Percentiles rank a stretch among this genome's conserved stretches.
Conservation (phyloP, 768 basidiomycete genomes). For the Agrocybe chaxingu region DNA sequence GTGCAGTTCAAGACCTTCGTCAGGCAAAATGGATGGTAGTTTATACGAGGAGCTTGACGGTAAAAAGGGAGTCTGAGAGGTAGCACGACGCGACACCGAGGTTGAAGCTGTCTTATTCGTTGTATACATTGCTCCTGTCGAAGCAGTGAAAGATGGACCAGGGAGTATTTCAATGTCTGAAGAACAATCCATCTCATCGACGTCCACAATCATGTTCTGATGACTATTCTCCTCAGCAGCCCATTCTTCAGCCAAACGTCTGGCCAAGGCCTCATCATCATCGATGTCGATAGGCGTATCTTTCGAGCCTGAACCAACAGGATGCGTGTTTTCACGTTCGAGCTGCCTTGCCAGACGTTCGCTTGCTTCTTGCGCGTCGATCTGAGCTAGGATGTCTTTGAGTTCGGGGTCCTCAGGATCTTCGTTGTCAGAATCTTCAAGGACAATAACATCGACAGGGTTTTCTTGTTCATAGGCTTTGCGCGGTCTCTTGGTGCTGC, state of each 20-base stretch:
- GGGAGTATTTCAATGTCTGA: conserved; percentile 9
- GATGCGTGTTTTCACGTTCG: conserved; percentile 24
- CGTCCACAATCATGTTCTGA: neutral
- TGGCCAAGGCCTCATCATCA: conserved; percentile 35
- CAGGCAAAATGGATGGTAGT: conserved; percentile 14
- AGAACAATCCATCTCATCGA: conserved; percentile 5
- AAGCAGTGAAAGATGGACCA: neutral
- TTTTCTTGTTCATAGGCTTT: conserved; percentile 14
- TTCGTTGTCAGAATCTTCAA: conserved; percentile 31
- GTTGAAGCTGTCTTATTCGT: too few species aligned
- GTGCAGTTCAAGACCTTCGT: conserved; percentile 28
- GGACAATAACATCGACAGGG: conserved; percentile 18
- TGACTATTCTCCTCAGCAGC: conserved; percentile 14
- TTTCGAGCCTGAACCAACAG: conserved; percentile 12
- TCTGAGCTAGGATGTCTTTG: conserved; percentile 35
- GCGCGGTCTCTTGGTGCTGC: conserved; percentile 12
- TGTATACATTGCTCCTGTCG: too few species aligned
- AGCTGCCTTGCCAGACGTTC: conserved; percentile 35
- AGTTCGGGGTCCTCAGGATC: conserved; percentile 26
- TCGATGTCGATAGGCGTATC: conserved; percentile 15
- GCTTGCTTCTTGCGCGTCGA: conserved; percentile 40
- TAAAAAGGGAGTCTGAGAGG: too few species aligned
- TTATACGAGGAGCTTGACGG: neutral
- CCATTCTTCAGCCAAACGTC: conserved; percentile 39
- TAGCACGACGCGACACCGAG: too few species aligned